Conservation (phyloP, 1,139 yeast genomes). For the Yamadazyma spencermartinsiae region DNA sequence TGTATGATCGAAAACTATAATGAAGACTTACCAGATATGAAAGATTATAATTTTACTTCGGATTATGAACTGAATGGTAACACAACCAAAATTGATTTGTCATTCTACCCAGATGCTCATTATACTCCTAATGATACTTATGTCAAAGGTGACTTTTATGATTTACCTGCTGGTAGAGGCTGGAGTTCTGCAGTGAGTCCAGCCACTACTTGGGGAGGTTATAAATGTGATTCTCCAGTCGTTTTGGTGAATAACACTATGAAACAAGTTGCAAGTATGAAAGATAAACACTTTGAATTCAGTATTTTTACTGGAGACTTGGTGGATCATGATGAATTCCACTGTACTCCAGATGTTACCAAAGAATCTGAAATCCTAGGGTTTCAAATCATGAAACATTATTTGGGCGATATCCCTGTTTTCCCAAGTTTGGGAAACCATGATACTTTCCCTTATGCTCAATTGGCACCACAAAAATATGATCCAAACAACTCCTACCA, state of each 20-base stretch:
- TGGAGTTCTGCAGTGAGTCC: conserved; percentile 46
- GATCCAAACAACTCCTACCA: conserved; percentile 48
- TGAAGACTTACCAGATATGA: conserved; percentile 24
- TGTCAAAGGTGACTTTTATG: conserved; percentile 41
- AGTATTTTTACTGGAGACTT: conserved; percentile 70
- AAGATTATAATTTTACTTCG: conserved; percentile 34
- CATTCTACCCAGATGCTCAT: conserved; percentile 35
- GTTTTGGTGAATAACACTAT: conserved; percentile 56
- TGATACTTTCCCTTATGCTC: conserved; percentile 73
- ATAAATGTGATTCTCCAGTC: conserved; percentile 66
- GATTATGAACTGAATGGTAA: conserved; percentile 20
- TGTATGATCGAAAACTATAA: conserved; percentile 45
- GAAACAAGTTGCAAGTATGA: conserved; percentile 37
- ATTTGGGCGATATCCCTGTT: conserved; percentile 57
- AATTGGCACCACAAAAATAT: conserved; percentile 51
- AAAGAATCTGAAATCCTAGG: conserved; percentile 53
- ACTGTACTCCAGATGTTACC: conserved; percentile 49
- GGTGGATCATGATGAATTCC: conserved; percentile 58
- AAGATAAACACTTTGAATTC: conserved; percentile 49
- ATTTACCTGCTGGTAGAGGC: conserved; percentile 37
- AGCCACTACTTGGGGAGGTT: conserved; percentile 62
- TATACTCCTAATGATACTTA: conserved; percentile 36
- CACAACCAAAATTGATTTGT: conserved; percentile 19
- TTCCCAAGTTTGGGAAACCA: conserved; percentile 70
- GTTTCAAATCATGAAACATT: conserved; percentile 54